These are phyloP conservation scores for Colletotrichum caudatum DNA, from an alignment of 2,329 filamentous ascomycete species.

Conservation along the genomic window DNA sequence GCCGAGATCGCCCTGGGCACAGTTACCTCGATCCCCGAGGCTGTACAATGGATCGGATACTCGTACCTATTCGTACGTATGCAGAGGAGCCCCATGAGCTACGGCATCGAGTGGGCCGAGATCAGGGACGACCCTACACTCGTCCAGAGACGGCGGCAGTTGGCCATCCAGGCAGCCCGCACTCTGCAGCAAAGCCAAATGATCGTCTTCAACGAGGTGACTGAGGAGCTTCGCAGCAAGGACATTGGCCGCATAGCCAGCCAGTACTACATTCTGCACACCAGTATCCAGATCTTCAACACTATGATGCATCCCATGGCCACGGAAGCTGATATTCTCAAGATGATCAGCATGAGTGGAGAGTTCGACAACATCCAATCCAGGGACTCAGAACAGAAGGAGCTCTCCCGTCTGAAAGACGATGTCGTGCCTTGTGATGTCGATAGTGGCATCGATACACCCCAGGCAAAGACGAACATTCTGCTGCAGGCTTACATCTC, in stretches of 20 bases:
- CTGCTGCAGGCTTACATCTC: conserved; percentile 95
- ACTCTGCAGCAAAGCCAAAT: conserved; percentile 94
- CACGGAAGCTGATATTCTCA: conserved; percentile 90
- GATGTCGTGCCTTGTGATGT: conserved; percentile 83
- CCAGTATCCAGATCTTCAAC: conserved; percentile 96
- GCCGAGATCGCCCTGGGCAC: conserved; percentile 94
- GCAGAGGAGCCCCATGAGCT: conserved; percentile 89
- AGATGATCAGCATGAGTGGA: conserved; percentile 97
- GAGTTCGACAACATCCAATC: conserved; percentile 98
- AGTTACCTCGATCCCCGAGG: conserved; percentile 93
- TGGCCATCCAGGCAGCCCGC: conserved; percentile 89
- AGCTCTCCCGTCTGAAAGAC: conserved; percentile 79
- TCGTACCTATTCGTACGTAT: conserved; percentile 98
- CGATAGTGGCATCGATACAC: conserved; percentile 74
- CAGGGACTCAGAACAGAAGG: conserved; percentile 88
- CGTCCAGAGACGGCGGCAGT: conserved; percentile 84
- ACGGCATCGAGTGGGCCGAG: conserved; percentile 96
- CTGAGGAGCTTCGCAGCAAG: conserved; percentile 92
- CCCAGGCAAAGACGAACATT: conserved; percentile 96
- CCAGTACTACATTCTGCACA: conserved; percentile 95
- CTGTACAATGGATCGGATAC: conserved; percentile 97
- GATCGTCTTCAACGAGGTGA: conserved; percentile 98
- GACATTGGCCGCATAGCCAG: conserved; percentile 97
- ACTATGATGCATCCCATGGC: conserved; percentile 88
- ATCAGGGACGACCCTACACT: conserved; percentile 88